A percentile compares a stretch with the other conserved stretches of the same genome.
Conservation (phyloP, 2,329 filamentous ascomycete species). For the Ceratocystis colombiana region DNA sequence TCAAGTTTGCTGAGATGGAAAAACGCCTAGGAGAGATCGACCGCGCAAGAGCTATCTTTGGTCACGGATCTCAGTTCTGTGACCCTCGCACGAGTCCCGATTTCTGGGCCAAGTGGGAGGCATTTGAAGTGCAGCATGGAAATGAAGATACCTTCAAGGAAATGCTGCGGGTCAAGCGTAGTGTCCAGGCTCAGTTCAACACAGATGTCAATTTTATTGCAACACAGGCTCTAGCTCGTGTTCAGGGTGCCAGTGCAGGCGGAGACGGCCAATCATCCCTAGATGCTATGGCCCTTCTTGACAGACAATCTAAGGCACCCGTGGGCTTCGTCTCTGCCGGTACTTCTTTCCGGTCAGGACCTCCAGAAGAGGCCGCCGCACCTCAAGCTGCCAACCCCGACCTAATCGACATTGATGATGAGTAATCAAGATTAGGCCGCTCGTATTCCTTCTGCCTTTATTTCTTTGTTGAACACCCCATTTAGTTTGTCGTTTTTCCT, state of each 20-base stretch:
- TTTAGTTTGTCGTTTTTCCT: constrained; percentile 6
- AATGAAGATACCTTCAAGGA: constrained; percentile 99
- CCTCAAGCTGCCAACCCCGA: constrained; percentile 61
- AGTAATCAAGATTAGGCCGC: constrained; percentile 23
- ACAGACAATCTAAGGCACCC: constrained; percentile 78
- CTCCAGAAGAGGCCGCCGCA: constrained; percentile 49
- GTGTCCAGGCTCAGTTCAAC: constrained; percentile 95
- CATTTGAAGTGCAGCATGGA: constrained; percentile 92
- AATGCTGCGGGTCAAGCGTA: constrained; percentile 95
- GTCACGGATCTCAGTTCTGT: constrained; percentile 93
- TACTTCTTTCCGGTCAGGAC: constrained; percentile 48
- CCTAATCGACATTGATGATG: constrained; percentile 67
- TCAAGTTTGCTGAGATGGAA: constrained; percentile 98
- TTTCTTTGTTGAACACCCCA: constrained; percentile 24
- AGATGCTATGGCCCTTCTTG: constrained; percentile 71
- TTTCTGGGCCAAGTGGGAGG: constrained; percentile 96
- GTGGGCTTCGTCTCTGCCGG: constrained; percentile 77
- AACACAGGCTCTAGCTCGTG: constrained; percentile 79
- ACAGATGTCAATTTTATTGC: constrained; percentile 99
- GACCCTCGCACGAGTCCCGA: constrained; percentile 80
- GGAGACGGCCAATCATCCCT: constrained; percentile 44
- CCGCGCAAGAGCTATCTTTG: constrained; percentile 87
- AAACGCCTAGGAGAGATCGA: constrained; percentile 86
- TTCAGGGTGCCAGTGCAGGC: constrained; percentile 46
- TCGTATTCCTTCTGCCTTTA: constrained; percentile 22